These are phyloP conservation scores for Hortaea werneckii DNA, from an alignment of 2,329 filamentous ascomycete genomes.

Conservation along the genomic window DNA sequence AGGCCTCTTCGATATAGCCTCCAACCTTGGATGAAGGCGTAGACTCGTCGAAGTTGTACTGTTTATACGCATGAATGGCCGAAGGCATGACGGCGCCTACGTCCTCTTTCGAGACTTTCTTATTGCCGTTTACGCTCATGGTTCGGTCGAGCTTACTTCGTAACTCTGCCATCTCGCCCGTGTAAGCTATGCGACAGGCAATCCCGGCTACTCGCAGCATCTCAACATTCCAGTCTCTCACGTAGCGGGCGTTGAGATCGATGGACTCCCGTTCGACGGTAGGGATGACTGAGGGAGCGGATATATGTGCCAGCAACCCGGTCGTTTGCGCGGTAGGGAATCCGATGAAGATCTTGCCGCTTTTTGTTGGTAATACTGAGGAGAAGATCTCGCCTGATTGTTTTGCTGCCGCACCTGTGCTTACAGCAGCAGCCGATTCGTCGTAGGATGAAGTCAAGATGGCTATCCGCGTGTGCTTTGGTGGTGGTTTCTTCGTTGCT, in stretches of 20 bases:
- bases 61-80: constrained; percentile 72
- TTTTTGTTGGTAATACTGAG: constrained; percentile 79
- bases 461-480: constrained; percentile 73
- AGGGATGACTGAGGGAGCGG: constrained; percentile 89
- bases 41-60: constrained; percentile 81
- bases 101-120: constrained; percentile 49
- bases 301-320: constrained; percentile 85
- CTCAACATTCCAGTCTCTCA: constrained; percentile 90
- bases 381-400: constrained; percentile 72
- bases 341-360: constrained; percentile 89
- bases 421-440: constrained; percentile 58
- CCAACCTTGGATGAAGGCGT: constrained; percentile 79
- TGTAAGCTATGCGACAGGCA: constrained; percentile 77
- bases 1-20: constrained; percentile 82
- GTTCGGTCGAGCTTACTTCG: constrained; percentile 41
- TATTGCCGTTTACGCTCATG: constrained; percentile 19
- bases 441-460: constrained; percentile 88
- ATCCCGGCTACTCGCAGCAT: constrained; percentile 87
- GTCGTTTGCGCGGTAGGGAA: constrained; percentile 98
- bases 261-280: constrained; percentile 96
- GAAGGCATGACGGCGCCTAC: constrained; percentile 62
- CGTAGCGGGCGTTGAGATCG: constrained; percentile 89
- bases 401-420: constrained; percentile 40
- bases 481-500: constrained; percentile 93
- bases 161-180: constrained; percentile 74